Conservation (phyloP, 192 early-diverging fungal genomes). For the Podila horticola region DNA sequence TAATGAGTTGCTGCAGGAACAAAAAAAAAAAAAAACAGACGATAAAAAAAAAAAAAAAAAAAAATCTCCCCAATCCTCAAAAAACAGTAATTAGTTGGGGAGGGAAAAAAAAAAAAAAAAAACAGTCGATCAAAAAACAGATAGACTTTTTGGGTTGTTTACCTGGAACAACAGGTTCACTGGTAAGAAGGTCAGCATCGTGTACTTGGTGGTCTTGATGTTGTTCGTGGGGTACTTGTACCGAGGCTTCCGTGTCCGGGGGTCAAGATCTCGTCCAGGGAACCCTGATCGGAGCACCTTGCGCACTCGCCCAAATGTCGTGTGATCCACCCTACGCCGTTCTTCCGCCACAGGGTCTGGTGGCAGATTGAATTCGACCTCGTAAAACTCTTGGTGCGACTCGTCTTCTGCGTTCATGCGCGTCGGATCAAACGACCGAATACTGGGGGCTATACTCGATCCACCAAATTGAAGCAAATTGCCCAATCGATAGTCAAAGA, state of each 20-base stretch:
- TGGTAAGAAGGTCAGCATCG: constrained; percentile 51
- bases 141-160: constrained; percentile 8
- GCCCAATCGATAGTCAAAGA: constrained; percentile 44
- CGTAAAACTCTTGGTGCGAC: constrained; percentile 32
- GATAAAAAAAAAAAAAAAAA: not conserved
- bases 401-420: constrained; percentile 15
- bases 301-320: constrained; percentile 20
- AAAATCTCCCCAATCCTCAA: not conserved
- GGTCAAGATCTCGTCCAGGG: constrained; percentile 44
- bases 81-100: not conserved
- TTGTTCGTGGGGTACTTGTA: constrained; percentile 61
- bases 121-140: not conserved
- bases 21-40: not conserved
- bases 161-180: constrained; percentile 57
- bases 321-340: constrained; percentile 19
- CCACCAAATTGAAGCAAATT: constrained; percentile 36
- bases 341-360: constrained; percentile 27
- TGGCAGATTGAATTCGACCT: constrained; percentile 46
- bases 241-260: constrained; percentile 36
- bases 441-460: constrained; percentile 42
- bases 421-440: constrained; percentile 43
- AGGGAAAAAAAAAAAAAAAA: not conserved
- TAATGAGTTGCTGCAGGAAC: not conserved
- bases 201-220: constrained; percentile 60
- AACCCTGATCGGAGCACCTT: constrained; percentile 46